Percentiles rank a stretch among this genome's conserved stretches.
These are phyloP conservation scores for Cystobasidiaceae sp. DNA, from an alignment of 1,284 basidiomycete species.

Conservation along the genomic window DNA sequence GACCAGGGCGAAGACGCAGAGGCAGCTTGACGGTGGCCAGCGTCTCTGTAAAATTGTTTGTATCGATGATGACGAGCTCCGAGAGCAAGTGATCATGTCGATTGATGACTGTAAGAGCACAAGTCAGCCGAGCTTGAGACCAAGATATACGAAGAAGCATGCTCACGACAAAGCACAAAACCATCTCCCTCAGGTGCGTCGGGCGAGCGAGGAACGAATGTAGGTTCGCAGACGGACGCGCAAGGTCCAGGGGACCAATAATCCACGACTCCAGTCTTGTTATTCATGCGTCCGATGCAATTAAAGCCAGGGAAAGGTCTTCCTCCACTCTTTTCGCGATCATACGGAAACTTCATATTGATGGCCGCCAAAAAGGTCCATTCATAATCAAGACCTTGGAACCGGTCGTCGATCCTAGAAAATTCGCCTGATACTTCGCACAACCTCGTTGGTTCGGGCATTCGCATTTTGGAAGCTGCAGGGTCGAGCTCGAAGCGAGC, in stretches of 20 bases:
- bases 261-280: conserved; percentile 1
- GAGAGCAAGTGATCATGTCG: background rate
- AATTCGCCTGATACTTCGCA: background rate
- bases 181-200: conserved; percentile 3
- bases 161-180: background rate
- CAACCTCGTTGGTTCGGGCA: background rate
- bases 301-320: conserved; percentile 10
- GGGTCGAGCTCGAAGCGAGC: background rate
- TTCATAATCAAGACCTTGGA: background rate
- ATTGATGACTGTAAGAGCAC: background rate
- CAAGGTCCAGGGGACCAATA: background rate
- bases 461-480: background rate
- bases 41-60: background rate
- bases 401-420: background rate
- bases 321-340: background rate
- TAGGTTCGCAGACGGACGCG: background rate
- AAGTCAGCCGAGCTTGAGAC: background rate
- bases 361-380: background rate
- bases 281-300: background rate
- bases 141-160: too few relatives aligned
- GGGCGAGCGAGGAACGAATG: background rate
- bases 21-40: background rate
- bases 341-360: conserved; percentile 3
- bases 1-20: background rate
- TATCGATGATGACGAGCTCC: background rate